phyloP scores from a whole-genome alignment of 2,329 filamentous ascomycete species.

The Trichoderma koningii region DNA sequence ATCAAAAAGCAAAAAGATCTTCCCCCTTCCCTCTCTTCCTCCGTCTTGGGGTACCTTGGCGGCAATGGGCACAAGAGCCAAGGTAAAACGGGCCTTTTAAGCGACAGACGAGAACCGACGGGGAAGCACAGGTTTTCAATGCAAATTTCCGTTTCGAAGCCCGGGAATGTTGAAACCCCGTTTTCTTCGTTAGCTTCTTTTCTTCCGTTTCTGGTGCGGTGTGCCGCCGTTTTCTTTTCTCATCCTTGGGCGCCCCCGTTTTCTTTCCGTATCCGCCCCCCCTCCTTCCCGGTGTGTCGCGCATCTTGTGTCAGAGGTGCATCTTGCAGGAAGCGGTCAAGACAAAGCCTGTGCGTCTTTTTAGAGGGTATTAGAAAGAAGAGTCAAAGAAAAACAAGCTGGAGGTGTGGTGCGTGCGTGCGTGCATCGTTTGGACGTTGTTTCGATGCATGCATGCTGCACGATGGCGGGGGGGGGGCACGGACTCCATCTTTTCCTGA shows the following conservation, averaged over 20 bases:
- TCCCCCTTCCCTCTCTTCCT: not conserved
- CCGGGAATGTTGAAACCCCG: not conserved
- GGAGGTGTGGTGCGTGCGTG: constrained; percentile 9
- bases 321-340: constrained; percentile 27
- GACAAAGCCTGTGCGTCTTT: constrained; percentile 13
- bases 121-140: not conserved
- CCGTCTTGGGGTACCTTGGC: too few relatives aligned
- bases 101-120: not conserved
- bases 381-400: not conserved
- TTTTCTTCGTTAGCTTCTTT: not conserved
- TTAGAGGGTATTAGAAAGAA: not conserved
- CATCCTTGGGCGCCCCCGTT: not conserved
- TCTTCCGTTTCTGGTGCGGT: constrained; percentile 3
- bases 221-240: not conserved
- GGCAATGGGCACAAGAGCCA: too few relatives aligned
- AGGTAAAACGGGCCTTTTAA: constrained; percentile 6
- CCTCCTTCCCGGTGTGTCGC: not conserved
- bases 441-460: constrained; percentile 10
- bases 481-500: not conserved
- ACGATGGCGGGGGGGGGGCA: not conserved
- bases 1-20: not conserved
- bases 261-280: too few relatives aligned
- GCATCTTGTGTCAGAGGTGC: constrained; percentile 13
- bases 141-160: not conserved
- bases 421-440: not conserved